Base-by-base conservation (phyloP, 2,329 filamentous ascomycete genomes). In the Venturia effusa region DNA sequence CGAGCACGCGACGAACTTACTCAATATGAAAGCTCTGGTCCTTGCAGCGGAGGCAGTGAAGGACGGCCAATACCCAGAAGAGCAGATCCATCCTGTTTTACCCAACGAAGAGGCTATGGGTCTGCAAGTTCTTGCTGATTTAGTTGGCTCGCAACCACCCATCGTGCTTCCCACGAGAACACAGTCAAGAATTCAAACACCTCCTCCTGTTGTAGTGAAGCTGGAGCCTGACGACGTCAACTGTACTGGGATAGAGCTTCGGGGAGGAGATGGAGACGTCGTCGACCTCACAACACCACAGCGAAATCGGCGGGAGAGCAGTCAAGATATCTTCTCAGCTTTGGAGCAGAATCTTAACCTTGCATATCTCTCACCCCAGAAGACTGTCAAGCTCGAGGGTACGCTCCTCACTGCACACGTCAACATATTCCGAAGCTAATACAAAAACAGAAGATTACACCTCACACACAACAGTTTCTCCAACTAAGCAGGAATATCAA, bases 21-120 rank as follows among this genome's bases (percentile, higher is more conserved):
- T 71, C 63, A 75, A 77, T 59, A 70, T 77, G 51, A 66, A 69
- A 24, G 71, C 66, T 61, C 69, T 76, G 32, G 68, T 68, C 22
- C 69, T 74, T 61, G 74, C 76, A 37, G 66, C 74, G 67, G 27
- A 71, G 64, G 63, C 73, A 64, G 64, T 78, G 67, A 70, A 77
- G 68, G 66, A 71, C 65, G 66, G 72, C 68, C 67, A 70, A 30
- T 22, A 64, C 40, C 51, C 59, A 17, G 65, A 66, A 59, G 68
- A 70, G 41, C 48, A 59, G 34, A 37, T 60, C 27, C 61, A 22
- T 7, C 37, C n/a, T 67, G 63, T 72, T 27, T 71, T 78, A 64
- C 71, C 73, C 1, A 79, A 79, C 66, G 75, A 76, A 32, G 70
- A 77, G 61, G 77, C 77, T 5, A 66, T 71, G 34, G 74, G 75